Base-by-base conservation (phyloP, 352 stramenopile genomes). In the Pythium pectinolyticum region DNA sequence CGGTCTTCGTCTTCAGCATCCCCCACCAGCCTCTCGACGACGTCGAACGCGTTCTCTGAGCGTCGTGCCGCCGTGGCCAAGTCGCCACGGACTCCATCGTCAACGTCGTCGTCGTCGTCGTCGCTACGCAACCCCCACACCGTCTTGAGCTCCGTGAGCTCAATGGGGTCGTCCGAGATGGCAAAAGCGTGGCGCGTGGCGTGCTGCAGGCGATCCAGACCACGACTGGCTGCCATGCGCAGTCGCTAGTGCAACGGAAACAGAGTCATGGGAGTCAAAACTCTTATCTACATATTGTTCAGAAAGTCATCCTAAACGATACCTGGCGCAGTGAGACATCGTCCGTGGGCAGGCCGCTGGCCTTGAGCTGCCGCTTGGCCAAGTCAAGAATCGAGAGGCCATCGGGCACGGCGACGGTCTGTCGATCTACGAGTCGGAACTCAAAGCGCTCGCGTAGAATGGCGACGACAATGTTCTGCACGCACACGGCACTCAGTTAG, bases 401-500 rank as follows among this genome's bases (percentile, higher is more conserved):
- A 48, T 86, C 72, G 2, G 63, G 65, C 15, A 69, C 66, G 6
- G 34, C 46, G 20, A 57, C 43, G 24, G 62, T 50, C n/a, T 54
- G 34, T 59, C 56, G 55, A 30, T 35, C 34, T 35, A 67, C 37
- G 3, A 57, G 19, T 41, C 72, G 72, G 2, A 61, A 74, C 25
- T 84, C 67, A 43, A 89, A 88, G 27, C 78, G 82, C 49, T 90
- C 79, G 15, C 80, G 80, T 17, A 90, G 66, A 62, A 88, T 85
- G 27, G 66, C 70, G 12, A 86, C 74, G 19, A 78, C 64, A 25
- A 89, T 73, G 49, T 88, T 87, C 82, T 90, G n/a, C 34, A 47
- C 5, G n/a, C 7, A 57, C 20, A 30, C 7, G 35, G 19, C 40
- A 35, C 17, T 41, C 12, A 41, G 12, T 41, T 6, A 47, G 15